Evolutionary conservation across 169 alveolate species (phyloP), one percentile per base, ranked within the genome.

Genomic region (Babesia sp.): DNA sequence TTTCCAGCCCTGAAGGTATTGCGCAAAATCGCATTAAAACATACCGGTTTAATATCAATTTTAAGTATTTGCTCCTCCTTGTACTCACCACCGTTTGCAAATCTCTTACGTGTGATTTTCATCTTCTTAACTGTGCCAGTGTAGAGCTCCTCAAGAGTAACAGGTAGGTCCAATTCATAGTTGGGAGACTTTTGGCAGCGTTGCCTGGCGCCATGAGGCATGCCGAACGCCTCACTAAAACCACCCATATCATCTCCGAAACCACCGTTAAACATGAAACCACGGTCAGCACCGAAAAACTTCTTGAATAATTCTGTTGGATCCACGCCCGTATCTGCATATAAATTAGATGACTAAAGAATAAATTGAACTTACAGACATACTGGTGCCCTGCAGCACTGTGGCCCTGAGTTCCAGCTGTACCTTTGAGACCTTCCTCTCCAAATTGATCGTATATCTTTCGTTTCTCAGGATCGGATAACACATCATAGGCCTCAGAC

Each of bases 401-500:
- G 31, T 79, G 87, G 34, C 68, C 82, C 9, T 42, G 83, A 20
- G 86, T 66, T 1, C 87, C 87, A 20, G 84, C 87, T 11, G 94
- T 91, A 58, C 98, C 98, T 55, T 96, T 93, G 11, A 97, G 76
- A 7, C 98, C 99, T 84, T 96, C 98, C 85, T 95, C 97, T 20
- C 99, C 99, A 70, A 91, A 93, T 61, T 93, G 95, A 86, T 96
- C 99, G 69, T 97, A 97, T 39, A 96, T 79, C 64, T 95, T 95
- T 57, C 97, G 85, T 76, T 97, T 97, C 74, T 95, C 97, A 12
- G 97, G 97, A 71, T 97, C 98, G 18, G 96, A 85, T 22, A 97
- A 79, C n/a, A 94, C 93, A 83, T 97, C 99, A 73, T 96, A 94
- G 0, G 99, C 99, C 68, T 94, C 94, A 24, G 97, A 90, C 34